Base-by-base conservation (phyloP, 2,329 filamentous ascomycete species). In the Mariannaea sp. region DNA sequence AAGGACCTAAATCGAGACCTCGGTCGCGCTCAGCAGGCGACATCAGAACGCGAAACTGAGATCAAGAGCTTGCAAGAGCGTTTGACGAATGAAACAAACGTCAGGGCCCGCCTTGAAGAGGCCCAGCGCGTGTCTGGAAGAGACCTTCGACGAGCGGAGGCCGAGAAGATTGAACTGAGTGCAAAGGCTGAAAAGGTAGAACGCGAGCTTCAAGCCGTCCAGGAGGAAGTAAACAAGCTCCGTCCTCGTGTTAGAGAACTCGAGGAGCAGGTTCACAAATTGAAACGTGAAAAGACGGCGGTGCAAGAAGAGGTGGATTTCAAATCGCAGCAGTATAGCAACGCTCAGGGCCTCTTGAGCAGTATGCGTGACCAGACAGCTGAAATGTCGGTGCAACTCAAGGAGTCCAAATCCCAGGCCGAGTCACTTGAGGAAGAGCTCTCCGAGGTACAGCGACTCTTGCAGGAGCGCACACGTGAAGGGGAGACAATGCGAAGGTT, bases 401-500 rank as follows among this genome's bases (percentile, higher is more conserved):
- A 94, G 71, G 94, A 99, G 73, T 85, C 89, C 1, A 86, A 89
- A 56, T 84, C 87, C 43, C 87, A 91, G 60, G 88, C 87, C 32
- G 92, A 97, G 66, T 89, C 87, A 53, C 77, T 97, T 1, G 93
- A 97, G 67, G 94, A 99, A 73, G 94, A 99, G 71, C 80, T 97
- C 1, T 84, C 85, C 1, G 94, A 99, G 71, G 88, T 92, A 3
- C 92, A 96, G 69, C 84, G 90, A 53, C 82, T 97, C 56, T 81
- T 99, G 2, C 85, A 84, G 46, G 94, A 99, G 72, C 86, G 94
- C 20, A 93, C 90, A 4, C 85, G 94, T 36, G 94, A 99, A 73
- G 90, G 86, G 20, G 93, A 97, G 75, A 97, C 91, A 1, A 97
- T 99, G 92, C 85, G 94, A 27, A 81, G 92, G 42, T 80, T 97